Base-by-base conservation (phyloP, 1,139 yeast genomes). In the Protomyces macrosporus region DNA sequence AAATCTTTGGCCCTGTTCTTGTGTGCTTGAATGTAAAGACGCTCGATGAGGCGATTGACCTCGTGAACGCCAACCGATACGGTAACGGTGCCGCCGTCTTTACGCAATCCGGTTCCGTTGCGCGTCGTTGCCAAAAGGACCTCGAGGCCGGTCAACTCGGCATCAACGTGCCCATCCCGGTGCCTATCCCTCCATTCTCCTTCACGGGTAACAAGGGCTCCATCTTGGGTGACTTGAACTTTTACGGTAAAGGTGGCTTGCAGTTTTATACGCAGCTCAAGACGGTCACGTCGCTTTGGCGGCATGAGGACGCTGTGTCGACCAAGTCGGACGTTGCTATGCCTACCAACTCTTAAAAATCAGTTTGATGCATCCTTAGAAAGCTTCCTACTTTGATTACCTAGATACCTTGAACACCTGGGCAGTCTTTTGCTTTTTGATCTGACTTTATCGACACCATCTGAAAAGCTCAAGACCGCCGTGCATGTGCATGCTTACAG, bases 81-180 rank as follows among this genome's bases (percentile, higher is more conserved):
- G 93, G 93, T 67, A 87, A 87, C 72, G 93, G 93, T 65, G 84
- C 84, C 45, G 82, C 90, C 12, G 76, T 87, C 67, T 87, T 86
- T 78, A 87, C 93, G 30, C 77, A 81, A 40, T 83, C 87, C 0
- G 93, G 93, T 16, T 79, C 87, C 33, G 79, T 84, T 32, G 87
- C 88, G 1, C 86, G 85, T 76, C 83, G 83, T 73, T 87, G 86
- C 79, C 85, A 82, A 72, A 84, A 83, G 76, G 81, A 84, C 70
- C 83, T 86, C 67, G 88, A 85, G 66, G 84, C 86, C 66, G 93
- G 93, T 35, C 91, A 87, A 75, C 88, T 87, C 65, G 93, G 93
- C 67, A 81, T 87, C 71, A 87, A 87, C 70, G 90, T 87, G 57
- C 91, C 93, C 35, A 87, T 87, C 69, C 93, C 91, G n/a, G 93